Conservation (phyloP, 2,329 filamentous ascomycete genomes). For the Rugonectria rugulosa region DNA sequence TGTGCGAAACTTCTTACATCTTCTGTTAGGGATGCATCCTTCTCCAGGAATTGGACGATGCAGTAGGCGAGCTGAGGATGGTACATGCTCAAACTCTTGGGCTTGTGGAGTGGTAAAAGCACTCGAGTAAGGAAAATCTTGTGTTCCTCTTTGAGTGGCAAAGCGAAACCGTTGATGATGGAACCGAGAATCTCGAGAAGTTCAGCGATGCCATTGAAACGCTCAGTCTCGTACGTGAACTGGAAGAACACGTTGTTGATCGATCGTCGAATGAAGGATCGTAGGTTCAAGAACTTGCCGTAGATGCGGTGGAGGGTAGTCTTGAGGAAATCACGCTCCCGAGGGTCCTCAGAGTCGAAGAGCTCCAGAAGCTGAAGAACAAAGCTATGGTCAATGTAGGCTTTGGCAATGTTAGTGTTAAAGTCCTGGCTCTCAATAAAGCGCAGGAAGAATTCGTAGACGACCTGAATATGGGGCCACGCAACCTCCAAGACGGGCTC, state of each 20-base stretch:
- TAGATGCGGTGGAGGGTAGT: slow-evolving; percentile 98
- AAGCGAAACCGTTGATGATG: slow-evolving; percentile 98
- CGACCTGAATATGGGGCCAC: slow-evolving; percentile 99
- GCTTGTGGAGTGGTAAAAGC: slow-evolving; percentile 93
- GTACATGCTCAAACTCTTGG: slow-evolving; percentile 99
- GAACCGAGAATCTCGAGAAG: slow-evolving; percentile 95
- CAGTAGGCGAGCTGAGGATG: slow-evolving; percentile 98
- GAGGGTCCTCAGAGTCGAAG: slow-evolving; percentile 96
- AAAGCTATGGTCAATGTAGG: slow-evolving; percentile 98
- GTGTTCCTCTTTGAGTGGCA: slow-evolving; percentile 97
- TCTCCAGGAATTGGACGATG: slow-evolving; percentile 98
- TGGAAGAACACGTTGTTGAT: slow-evolving; percentile 99
- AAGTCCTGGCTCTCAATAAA: slow-evolving; percentile 99
- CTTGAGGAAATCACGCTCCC: slow-evolving; percentile 97
- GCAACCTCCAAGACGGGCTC: slow-evolving; percentile 97
- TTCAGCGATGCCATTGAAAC: slow-evolving; percentile 98
- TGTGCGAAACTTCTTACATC: slow-evolving; percentile 66
- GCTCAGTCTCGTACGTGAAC: slow-evolving; percentile 97
- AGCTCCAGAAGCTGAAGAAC: slow-evolving; percentile 96
- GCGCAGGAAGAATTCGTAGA: slow-evolving; percentile 98
- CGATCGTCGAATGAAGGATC: slow-evolving; percentile 95
- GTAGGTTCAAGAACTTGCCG: slow-evolving; percentile 96
- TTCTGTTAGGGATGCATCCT: slow-evolving; percentile 95
- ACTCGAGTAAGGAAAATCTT: slow-evolving; percentile 97
- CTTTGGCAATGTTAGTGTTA: slow-evolving; percentile 99